These are phyloP conservation scores for Phialophora tarda DNA, from an alignment of 2,329 filamentous ascomycete genomes.

Conservation along the genomic window DNA sequence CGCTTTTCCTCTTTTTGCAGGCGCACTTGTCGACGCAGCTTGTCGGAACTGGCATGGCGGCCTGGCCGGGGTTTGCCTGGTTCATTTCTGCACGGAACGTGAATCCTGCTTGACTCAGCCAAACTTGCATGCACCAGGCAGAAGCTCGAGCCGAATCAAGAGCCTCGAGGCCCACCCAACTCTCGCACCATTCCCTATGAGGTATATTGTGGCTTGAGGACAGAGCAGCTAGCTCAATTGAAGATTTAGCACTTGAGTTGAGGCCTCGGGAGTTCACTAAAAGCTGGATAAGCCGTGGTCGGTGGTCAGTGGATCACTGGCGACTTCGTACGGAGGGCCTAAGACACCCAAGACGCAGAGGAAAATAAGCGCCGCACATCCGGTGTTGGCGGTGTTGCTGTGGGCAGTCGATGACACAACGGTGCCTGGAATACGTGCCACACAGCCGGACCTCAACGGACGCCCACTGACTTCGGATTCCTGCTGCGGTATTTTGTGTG, in stretches of 20 bases:
- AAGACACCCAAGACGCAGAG: background rate
- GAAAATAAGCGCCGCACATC: background rate
- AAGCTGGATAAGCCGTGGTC: background rate
- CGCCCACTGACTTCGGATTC: background rate
- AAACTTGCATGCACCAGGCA: constrained; percentile 21
- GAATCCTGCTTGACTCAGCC: constrained; percentile 25
- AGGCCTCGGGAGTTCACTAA: background rate
- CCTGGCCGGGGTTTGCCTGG: background rate
- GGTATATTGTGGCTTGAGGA: constrained; percentile 28
- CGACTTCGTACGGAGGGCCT: background rate
- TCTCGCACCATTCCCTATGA: constrained; percentile 5
- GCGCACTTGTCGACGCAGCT: constrained; percentile 31
- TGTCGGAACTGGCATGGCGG: background rate
- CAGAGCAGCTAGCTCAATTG: background rate
- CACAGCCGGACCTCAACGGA: background rate
- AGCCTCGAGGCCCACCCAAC: background rate
- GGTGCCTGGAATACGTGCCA: background rate
- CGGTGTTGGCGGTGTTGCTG: background rate
- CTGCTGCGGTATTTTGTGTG: background rate
- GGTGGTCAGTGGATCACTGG: background rate
- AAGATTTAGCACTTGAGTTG: background rate
- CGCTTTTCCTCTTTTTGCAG: constrained; percentile 26
- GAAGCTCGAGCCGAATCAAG: background rate
- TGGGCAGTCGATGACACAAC: background rate
- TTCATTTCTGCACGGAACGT: background rate